Evolutionary conservation across 176 grass and related monocot species (phyloP).

Genomic region (Aegilops sharonensis): DNA sequence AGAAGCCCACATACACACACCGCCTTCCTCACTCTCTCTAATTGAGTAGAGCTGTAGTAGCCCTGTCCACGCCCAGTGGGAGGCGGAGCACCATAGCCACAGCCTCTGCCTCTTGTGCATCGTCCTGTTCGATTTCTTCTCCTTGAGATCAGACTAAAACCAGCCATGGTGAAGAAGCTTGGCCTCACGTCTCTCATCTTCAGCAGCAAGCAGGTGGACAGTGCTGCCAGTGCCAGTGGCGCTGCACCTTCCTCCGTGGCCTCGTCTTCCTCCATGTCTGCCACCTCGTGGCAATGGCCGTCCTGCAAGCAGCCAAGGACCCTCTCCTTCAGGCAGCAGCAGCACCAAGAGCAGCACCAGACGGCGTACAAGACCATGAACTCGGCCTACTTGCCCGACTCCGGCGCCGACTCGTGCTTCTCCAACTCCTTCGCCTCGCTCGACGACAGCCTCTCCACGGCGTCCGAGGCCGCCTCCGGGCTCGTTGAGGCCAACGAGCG

Average conservation of each 20-base stretch:
- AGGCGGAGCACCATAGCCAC: not conserved
- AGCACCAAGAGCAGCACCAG: not conserved
- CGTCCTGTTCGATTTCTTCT: not conserved
- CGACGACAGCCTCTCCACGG: constrained; percentile 36
- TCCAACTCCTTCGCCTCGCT: constrained; percentile 19
- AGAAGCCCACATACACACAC: not conserved
- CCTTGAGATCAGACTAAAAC: not conserved
- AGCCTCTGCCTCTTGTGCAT: constrained; percentile 11
- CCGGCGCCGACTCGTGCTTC: constrained; percentile 14
- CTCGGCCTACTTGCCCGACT: constrained; percentile 21
- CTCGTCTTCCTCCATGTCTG: constrained; percentile 33
- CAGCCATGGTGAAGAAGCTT: constrained; percentile 37
- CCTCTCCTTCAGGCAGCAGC: constrained; percentile 39
- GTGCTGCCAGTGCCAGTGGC: not conserved
- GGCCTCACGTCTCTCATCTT: constrained; percentile 41
- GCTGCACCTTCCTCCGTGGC: constrained; percentile 26
- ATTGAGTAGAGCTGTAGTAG: not conserved
- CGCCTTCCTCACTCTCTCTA: not conserved
- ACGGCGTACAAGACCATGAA: constrained; percentile 41
- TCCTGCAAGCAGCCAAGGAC: constrained; percentile 45
- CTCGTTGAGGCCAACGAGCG: not conserved
- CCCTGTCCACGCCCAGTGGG: not conserved
- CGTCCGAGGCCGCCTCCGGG: not conserved
- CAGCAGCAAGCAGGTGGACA: constrained; percentile 18
- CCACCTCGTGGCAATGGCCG: constrained; percentile 34